Base-by-base conservation (phyloP, 176 grass and related monocot species). In the Neostapfia colusana region DNA sequence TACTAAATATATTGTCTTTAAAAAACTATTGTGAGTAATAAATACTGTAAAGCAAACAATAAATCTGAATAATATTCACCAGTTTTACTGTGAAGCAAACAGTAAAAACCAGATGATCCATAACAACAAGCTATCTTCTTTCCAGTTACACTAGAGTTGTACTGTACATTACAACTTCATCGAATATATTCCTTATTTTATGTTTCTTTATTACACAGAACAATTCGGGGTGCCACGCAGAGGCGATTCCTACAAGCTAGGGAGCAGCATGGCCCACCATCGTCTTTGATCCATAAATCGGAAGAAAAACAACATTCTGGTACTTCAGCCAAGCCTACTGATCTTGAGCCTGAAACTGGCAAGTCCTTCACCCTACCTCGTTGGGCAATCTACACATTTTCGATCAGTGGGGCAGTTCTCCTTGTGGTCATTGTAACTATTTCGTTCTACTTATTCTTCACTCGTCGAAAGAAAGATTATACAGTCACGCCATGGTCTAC, bases 401-500 rank as follows among this genome's bases (percentile, higher is more conserved):
- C 62, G 20, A n/a, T 85, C 72, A 23, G 60, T 21, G 93, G 86
- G 72, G 78, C 18, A 16, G 16, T 88, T 81, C 60, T 54, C 26
- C 9, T 88, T 83, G 64, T 81, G 42, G 48, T 58, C 55, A 5
- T 21, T 81, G 86, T 65, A 60, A 54, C 67, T 6, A 28, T 35
- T 43, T 51, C 23, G 10, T 42, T 82, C 8, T 91, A 89, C 73
- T 42, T 87, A 46, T 24, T 87, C 63, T 76, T 75, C 4, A 68
- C 35, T 48, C 86, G 37, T 39, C 57, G 63, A 43, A 93, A 87
- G 23, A 93, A 83, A 49, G 88, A 89, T 50, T 67, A 63, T 7
- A 85, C 58, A 6, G 49, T 93, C 56, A 84, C 68, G 75, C 94
- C 94, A 9, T 97, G 88, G 90, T 53, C 44, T 58, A 90, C 89